Evolutionary conservation across 768 basidiomycete species (phyloP), one percentile per base, ranked within the genome.

Genomic region (Podaxis sp.): DNA sequence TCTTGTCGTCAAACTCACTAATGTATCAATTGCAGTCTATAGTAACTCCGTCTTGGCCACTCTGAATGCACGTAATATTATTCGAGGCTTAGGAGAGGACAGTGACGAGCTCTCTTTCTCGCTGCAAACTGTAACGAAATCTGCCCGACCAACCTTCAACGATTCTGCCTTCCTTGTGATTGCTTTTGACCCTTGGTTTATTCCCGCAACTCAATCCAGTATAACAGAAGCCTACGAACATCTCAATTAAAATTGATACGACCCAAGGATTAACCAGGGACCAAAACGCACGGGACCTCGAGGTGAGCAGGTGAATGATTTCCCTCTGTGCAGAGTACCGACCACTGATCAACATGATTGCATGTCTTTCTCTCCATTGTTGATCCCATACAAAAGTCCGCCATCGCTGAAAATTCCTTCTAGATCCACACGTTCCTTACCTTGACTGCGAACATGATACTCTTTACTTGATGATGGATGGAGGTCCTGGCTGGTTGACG

Each of bases 241-340:
- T 87, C 63, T 82, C 85, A 36, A 86, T 88, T 72, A 83, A 84
- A 71, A 82, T 87, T 59, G 82, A 87, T 67, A 86, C 85, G 6
- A 84, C 77, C 42, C 77, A 83, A 28, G 85, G 86, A 59, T 76
- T 74, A 50, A 68, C 73, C 50, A 76, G 70, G 36, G 83, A 84
- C 54, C 70, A 67, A 54, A 64, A 63, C 58, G 53, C 61, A 28
- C 64, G 61, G 59, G 68, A 69, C 48, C 69, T 68, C 50, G 69
- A 69, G 65, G 73, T 72, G 50, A 64, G 67, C 55, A 57, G 40
- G 46, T 53, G 50, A 32, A 50, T 56, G 32, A 38, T 18, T 59
- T 28, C 13, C 37, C 27, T 50, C 25, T 46, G 9, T 14, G 37
- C 35, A 35, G n/a, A 13, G 25, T 35, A n/a, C 35, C 55, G n/a